Evolutionary conservation across 2,329 filamentous ascomycete genomes (phyloP).

Genomic region (Pseudogymnoascus sp.): DNA sequence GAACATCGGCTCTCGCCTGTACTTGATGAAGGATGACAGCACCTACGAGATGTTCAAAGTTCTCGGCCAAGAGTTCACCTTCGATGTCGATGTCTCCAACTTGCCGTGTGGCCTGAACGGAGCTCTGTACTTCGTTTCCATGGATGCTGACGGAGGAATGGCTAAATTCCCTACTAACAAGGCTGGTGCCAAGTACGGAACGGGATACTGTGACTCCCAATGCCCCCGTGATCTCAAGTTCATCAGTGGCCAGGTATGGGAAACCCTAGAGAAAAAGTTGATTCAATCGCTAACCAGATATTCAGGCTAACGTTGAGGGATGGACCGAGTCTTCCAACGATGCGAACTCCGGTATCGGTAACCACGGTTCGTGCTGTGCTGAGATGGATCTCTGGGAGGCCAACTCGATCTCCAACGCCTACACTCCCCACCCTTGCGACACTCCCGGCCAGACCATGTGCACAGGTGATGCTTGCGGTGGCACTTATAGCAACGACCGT

Average conservation of each 20-base stretch:
- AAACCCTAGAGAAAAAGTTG: constrained; percentile 16
- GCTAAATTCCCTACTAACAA: constrained; percentile 42
- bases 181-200: constrained; percentile 52
- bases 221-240: constrained; percentile 46
- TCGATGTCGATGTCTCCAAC: constrained; percentile 62
- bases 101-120: constrained; percentile 64
- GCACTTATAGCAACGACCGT: constrained; percentile 33
- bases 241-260: constrained; percentile 40
- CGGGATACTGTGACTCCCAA: constrained; percentile 56
- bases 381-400: constrained; percentile 64
- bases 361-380: constrained; percentile 53
- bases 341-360: constrained; percentile 43
- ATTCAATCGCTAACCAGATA: constrained; percentile 18
- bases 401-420: constrained; percentile 48
- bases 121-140: constrained; percentile 57
- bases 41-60: constrained; percentile 59
- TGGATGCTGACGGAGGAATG: constrained; percentile 53
- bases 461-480: constrained; percentile 31
- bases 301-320: constrained; percentile 45
- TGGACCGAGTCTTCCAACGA: constrained; percentile 42
- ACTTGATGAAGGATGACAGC: constrained; percentile 52
- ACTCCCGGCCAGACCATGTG: constrained; percentile 37
- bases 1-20: constrained; percentile 50
- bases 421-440: constrained; percentile 50
- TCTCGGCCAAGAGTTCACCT: constrained; percentile 61